Conservation (phyloP, 2,329 filamentous ascomycete species). For the Trichoderma semiorbis region DNA sequence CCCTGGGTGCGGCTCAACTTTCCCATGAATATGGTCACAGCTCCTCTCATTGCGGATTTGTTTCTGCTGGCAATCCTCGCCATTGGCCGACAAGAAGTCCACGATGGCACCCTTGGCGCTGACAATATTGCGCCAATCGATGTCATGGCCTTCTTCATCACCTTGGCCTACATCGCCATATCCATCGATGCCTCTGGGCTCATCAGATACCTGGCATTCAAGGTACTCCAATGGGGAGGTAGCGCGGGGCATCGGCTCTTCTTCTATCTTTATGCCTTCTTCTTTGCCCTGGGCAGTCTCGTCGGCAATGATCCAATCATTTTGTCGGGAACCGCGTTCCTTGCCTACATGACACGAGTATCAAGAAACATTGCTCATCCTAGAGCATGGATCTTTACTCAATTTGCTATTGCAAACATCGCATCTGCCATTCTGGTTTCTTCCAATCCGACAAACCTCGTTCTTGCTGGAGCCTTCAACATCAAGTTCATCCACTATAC, state of each 20-base stretch:
- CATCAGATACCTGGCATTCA: constrained; percentile 68
- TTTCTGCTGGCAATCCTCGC: constrained; percentile 67
- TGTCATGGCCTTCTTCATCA: constrained; percentile 73
- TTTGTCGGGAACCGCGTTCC: constrained; percentile 68
- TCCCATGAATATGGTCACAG: constrained; percentile 68
- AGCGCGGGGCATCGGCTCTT: constrained; percentile 65
- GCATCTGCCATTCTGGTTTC: constrained; percentile 73
- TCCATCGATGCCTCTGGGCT: constrained; percentile 73
- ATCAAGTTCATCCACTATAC: constrained; percentile 72
- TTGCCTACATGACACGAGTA: constrained; percentile 73
- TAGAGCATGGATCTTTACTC: constrained; percentile 68
- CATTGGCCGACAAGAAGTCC: constrained; percentile 63
- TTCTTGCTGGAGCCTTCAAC: constrained; percentile 67
- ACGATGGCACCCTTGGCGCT: constrained; percentile 64
- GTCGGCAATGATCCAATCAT: constrained; percentile 76
- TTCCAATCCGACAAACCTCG: constrained; percentile 73
- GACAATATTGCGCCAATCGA: constrained; percentile 66
- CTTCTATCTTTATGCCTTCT: constrained; percentile 71
- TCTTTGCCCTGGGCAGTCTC: constrained; percentile 63
- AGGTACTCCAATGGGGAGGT: constrained; percentile 64
- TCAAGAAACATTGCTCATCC: constrained; percentile 70
- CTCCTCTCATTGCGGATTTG: constrained; percentile 66
- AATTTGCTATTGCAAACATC: constrained; percentile 71
- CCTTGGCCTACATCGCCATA: constrained; percentile 71
- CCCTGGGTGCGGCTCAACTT: constrained; percentile 52